phyloP scores from a whole-genome alignment of 169 alveolate genomes.

The Cyclospora cayetanensis region DNA sequence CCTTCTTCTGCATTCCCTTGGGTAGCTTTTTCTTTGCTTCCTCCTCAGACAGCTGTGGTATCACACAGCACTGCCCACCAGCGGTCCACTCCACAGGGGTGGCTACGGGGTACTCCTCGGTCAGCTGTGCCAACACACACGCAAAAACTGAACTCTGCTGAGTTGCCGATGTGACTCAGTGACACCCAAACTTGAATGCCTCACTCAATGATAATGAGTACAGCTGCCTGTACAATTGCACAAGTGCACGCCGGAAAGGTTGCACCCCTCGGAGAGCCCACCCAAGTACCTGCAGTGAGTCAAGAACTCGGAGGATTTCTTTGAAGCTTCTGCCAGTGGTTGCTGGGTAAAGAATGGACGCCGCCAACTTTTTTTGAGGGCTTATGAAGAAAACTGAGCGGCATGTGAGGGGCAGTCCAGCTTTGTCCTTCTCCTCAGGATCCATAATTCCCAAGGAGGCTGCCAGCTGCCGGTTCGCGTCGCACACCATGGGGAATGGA shows the following conservation, averaged over 20 bases:
- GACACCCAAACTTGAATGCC: too few species aligned
- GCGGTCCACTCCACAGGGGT: slow-evolving; percentile 80
- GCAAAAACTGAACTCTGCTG: too few species aligned
- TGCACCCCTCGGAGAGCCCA: neutral
- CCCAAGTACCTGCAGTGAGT: slow-evolving; percentile 76
- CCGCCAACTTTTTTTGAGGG: slow-evolving; percentile 76
- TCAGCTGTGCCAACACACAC: slow-evolving; percentile 54
- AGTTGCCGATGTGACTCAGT: too few species aligned
- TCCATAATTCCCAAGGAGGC: slow-evolving; percentile 80
- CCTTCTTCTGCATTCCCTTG: slow-evolving; percentile 72
- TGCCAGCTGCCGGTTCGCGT: slow-evolving; percentile 76
- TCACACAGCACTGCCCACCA: slow-evolving; percentile 75
- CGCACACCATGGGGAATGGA: slow-evolving; percentile 77
- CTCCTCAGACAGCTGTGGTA: slow-evolving; percentile 72
- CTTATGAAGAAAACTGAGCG: slow-evolving; percentile 81
- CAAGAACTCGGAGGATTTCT: slow-evolving; percentile 82
- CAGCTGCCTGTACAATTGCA: too few species aligned
- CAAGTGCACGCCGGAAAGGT: neutral
- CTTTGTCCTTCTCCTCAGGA: slow-evolving; percentile 78
- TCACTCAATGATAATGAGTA: too few species aligned
- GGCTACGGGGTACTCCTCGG: slow-evolving; percentile 77
- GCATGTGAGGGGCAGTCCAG: slow-evolving; percentile 82
- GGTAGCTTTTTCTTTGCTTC: slow-evolving; percentile 70
- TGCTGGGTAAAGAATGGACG: slow-evolving; percentile 82
- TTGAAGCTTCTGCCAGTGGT: slow-evolving; percentile 83